Conservation (phyloP, 1,139 yeast genomes). For the Blastobotrys proliferans region DNA sequence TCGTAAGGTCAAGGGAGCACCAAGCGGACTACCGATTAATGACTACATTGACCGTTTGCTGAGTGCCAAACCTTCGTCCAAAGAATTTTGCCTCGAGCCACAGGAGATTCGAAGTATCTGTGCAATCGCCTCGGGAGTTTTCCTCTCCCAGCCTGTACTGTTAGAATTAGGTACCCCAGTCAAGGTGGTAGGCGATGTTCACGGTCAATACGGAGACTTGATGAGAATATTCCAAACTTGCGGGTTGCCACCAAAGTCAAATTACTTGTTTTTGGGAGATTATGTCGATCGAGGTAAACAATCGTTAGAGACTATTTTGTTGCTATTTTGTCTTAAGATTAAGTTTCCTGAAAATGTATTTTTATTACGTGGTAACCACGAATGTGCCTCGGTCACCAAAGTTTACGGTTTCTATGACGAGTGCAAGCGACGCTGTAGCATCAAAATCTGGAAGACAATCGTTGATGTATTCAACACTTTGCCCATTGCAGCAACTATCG, state of each 20-base stretch:
- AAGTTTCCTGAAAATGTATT: conserved; percentile 81
- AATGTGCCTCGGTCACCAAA: conserved; percentile 76
- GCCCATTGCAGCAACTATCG: conserved; percentile 84
- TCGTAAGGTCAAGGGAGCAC: neutral
- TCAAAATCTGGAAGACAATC: conserved; percentile 69
- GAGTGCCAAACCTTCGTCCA: conserved; percentile 16
- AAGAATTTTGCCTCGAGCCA: conserved; percentile 36
- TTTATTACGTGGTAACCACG: conserved; percentile 82
- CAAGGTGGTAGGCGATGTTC: conserved; percentile 82
- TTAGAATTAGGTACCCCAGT: conserved; percentile 78
- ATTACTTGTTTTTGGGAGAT: conserved; percentile 77
- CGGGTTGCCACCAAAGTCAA: conserved; percentile 77
- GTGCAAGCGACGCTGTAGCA: conserved; percentile 67
- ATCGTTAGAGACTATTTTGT: conserved; percentile 71
- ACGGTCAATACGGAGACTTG: conserved; percentile 77
- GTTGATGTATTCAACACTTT: conserved; percentile 81
- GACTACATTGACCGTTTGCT: conserved; percentile 26
- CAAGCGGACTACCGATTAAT: conserved; percentile 7
- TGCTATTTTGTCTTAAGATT: conserved; percentile 69
- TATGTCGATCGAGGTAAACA: conserved; percentile 86
- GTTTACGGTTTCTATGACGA: conserved; percentile 88
- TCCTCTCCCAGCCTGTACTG: conserved; percentile 72
- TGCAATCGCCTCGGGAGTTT: conserved; percentile 61
- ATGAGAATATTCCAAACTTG: conserved; percentile 69
- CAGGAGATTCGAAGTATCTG: conserved; percentile 64